These are phyloP conservation scores for Parascedosporium putredinis DNA, from an alignment of 2,329 filamentous ascomycete species.

Conservation along the genomic window DNA sequence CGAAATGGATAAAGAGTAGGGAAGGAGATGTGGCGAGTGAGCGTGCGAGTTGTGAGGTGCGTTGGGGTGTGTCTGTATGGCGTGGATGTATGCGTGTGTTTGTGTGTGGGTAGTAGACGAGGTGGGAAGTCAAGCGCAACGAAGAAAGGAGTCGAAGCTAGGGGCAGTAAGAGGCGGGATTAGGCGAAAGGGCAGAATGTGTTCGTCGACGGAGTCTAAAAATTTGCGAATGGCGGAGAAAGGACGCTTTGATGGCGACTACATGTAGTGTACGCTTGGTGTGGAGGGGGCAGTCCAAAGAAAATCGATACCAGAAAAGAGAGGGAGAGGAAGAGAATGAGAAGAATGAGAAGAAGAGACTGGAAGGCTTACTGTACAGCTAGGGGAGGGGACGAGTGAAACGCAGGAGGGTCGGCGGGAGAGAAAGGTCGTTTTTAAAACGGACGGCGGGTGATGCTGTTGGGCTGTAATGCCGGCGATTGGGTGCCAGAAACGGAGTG, in stretches of 20 bases:
- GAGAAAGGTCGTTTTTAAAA: constrained; percentile 3
- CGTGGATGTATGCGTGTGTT: no score
- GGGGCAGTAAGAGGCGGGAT: neutral
- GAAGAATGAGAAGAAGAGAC: no score
- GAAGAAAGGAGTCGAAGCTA: neutral
- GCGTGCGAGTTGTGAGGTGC: no score
- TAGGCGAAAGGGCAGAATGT: neutral
- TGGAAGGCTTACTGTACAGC: constrained; percentile 4
- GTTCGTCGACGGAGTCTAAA: neutral
- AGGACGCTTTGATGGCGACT: no score
- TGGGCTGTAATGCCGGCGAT: constrained; percentile 8
- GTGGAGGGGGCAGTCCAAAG: no score
- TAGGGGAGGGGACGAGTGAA: neutral
- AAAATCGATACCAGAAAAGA: no score
- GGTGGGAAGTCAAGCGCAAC: neutral
- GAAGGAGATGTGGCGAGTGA: no score
- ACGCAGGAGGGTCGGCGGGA: neutral
- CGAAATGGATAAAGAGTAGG: no score
- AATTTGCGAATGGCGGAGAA: neutral
- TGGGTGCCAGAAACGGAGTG: constrained; percentile 7
- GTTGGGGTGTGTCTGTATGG: no score
- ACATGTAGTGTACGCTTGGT: no score
- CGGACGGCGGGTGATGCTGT: constrained; percentile 5
- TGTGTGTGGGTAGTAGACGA: no score
- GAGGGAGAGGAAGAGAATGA: no score